A percentile compares a stretch with the other conserved stretches of the same genome.
Evolutionary conservation across 2,329 filamentous ascomycete species (phyloP).

Genomic region (Penicillium digitatum): DNA sequence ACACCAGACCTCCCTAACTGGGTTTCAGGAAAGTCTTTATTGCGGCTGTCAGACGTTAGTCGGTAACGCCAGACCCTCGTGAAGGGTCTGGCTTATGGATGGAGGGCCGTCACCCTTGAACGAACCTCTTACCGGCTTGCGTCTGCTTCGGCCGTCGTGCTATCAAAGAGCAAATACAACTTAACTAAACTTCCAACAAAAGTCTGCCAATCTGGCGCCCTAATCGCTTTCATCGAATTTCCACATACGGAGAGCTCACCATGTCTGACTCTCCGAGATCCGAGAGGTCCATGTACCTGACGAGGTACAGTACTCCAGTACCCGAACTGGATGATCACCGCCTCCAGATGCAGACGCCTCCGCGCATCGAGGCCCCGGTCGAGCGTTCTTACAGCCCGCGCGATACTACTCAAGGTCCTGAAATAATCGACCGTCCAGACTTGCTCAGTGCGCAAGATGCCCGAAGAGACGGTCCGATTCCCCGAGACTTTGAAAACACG

Average conservation of each 20-base stretch:
- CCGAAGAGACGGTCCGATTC: conserved; percentile 46
- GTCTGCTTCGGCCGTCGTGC: conserved; percentile 24
- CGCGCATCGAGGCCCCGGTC: conserved; percentile 34
- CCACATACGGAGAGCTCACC: conserved; percentile 12
- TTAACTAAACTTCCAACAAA: conserved; percentile 1
- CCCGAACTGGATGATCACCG: conserved; percentile 81
- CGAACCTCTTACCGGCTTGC: conserved; percentile 27
- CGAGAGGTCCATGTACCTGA: conserved; percentile 55
- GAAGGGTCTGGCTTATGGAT: conserved; percentile 44
- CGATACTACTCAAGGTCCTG: conserved; percentile 46
- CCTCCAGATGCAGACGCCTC: conserved; percentile 42
- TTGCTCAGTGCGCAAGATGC: conserved; percentile 48
- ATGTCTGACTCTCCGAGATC: conserved; percentile 61
- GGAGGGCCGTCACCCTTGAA: conserved; percentile 31
- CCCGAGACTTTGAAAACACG: conserved; percentile 83
- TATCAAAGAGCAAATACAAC: conserved; percentile 16
- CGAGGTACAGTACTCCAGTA: conserved; percentile 60
- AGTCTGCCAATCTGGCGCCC: conserved; percentile 18
- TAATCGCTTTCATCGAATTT: conserved; percentile 4
- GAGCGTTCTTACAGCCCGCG: conserved; percentile 34
- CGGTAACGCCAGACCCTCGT: conserved; percentile 41
- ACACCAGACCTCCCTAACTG: conserved; percentile 97
- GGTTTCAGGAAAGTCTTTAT: conserved; percentile 36
- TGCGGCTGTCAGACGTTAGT: conserved; percentile 37
- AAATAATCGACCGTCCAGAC: conserved; percentile 47